These are phyloP conservation scores for Vanderwaltozyma tropicalis DNA, from an alignment of 805 yeast genomes.

Conservation along the genomic window DNA sequence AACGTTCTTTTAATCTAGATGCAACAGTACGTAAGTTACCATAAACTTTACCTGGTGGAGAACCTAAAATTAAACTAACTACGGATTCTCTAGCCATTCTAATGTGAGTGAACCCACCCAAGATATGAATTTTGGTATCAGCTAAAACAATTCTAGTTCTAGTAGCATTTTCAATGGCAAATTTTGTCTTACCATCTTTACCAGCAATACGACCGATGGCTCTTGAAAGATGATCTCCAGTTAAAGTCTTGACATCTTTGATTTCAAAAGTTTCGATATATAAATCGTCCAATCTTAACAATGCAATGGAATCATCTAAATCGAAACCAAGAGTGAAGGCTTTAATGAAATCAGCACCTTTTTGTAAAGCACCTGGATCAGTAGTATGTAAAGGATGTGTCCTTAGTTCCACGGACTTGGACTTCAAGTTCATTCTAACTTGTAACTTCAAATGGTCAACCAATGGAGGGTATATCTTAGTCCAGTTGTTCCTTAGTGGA, in stretches of 20 bases:
- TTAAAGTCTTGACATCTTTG: slow-evolving; percentile 90
- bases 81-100: slow-evolving; percentile 98
- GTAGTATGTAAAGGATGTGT: slow-evolving; percentile 70
- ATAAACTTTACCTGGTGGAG: slow-evolving; percentile 97
- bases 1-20: slow-evolving; percentile 93
- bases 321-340: slow-evolving; percentile 96
- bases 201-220: slow-evolving; percentile 99
- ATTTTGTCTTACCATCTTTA: slow-evolving; percentile 97
- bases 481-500: slow-evolving; percentile 84
- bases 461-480: slow-evolving; percentile 88
- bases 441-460: slow-evolving; percentile 92
- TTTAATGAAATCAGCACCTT: slow-evolving; percentile 93
- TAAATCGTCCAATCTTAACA: slow-evolving; percentile 86
- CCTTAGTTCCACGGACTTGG: slow-evolving; percentile 79
- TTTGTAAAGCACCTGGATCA: slow-evolving; percentile 90
- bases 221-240: slow-evolving; percentile 94
- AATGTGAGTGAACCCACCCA: slow-evolving; percentile 95
- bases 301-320: slow-evolving; percentile 91
- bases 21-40: slow-evolving; percentile 96
- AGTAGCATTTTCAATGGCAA: slow-evolving; percentile 97
- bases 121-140: slow-evolving; percentile 88
- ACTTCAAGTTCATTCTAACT: slow-evolving; percentile 86
- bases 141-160: slow-evolving; percentile 97
- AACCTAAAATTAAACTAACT: slow-evolving; percentile 87
- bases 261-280: slow-evolving; percentile 95